Conservation (phyloP, 129 eudicot species). For the Cynara cardunculus region DNA sequence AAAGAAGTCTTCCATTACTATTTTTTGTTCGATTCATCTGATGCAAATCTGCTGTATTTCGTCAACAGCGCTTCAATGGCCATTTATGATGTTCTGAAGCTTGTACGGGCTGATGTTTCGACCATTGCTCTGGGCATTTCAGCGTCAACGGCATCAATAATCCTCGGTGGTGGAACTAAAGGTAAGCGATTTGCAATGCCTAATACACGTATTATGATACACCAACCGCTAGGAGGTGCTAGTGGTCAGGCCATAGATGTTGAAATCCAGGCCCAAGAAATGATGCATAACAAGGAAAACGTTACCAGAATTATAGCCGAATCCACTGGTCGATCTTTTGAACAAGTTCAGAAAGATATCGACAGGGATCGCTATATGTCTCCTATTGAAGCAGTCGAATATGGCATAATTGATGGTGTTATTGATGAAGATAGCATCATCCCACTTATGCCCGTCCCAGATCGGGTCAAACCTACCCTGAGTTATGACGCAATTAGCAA, state of each 20-base stretch:
- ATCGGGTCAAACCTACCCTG: constrained; percentile 53
- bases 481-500: constrained; percentile 46
- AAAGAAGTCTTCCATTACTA: background rate
- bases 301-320: constrained; percentile 52
- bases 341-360: constrained; percentile 79
- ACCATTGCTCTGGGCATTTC: constrained; percentile 89
- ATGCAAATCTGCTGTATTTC: background rate
- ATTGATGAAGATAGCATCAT: constrained; percentile 78
- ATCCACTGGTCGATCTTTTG: constrained; percentile 60
- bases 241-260: constrained; percentile 81
- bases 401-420: constrained; percentile 79
- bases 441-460: constrained; percentile 88
- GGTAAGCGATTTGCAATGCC: constrained; percentile 97
- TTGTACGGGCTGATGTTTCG: constrained; percentile 89
- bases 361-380: constrained; percentile 91
- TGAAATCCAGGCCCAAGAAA: constrained; percentile 84
- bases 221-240: constrained; percentile 91
- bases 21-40: background rate
- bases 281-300: constrained; percentile 62
- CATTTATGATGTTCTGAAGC: constrained; percentile 75
- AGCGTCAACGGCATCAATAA: constrained; percentile 86
- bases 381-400: constrained; percentile 97
- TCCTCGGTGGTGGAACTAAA: constrained; percentile 93
- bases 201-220: constrained; percentile 82
- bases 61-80: constrained; percentile 78